phyloP scores from a whole-genome alignment of 2,329 filamentous ascomycete species.

The Davidsoniella neocaledoniae region DNA sequence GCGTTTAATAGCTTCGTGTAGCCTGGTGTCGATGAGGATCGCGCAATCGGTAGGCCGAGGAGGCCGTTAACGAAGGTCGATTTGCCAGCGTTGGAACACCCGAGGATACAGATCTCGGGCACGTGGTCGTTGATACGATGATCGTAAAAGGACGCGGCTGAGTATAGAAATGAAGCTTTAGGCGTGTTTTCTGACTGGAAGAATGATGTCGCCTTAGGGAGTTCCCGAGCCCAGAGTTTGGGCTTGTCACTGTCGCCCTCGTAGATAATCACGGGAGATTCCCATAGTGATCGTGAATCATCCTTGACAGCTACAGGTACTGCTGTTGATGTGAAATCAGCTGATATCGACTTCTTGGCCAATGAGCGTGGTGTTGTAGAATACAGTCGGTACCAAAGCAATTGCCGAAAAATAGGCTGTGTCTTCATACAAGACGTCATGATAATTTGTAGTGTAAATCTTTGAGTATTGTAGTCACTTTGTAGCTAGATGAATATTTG shows the following conservation, averaged over 20 bases:
- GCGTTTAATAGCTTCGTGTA: slow-evolving; percentile 38
- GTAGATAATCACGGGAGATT: slow-evolving; percentile 7
- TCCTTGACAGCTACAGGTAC: neutral
- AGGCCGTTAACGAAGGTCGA: slow-evolving; percentile 77
- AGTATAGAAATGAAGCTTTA: slow-evolving; percentile 28
- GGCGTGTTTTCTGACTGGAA: slow-evolving; percentile 12
- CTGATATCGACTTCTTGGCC: too few species aligned
- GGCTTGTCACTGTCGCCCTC: neutral
- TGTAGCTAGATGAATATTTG: too few species aligned
- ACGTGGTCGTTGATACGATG: slow-evolving; percentile 33
- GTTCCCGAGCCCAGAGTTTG: neutral
- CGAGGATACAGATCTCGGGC: slow-evolving; percentile 58
- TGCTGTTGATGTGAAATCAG: neutral
- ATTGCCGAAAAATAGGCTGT: too few species aligned
- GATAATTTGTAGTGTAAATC: too few species aligned
- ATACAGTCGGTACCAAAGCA: too few species aligned
- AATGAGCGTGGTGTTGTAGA: too few species aligned
- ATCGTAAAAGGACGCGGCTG: slow-evolving; percentile 29
- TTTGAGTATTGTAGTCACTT: too few species aligned
- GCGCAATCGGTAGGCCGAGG: slow-evolving; percentile 34
- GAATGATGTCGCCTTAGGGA: slow-evolving; percentile 5
- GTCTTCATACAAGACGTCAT: too few species aligned
- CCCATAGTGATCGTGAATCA: slow-evolving; percentile 1
- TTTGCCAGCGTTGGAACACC: slow-evolving; percentile 80
- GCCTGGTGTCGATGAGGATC: slow-evolving; percentile 33